Evolutionary conservation across 176 grass and related monocot species (phyloP), one percentile per base, ranked within the genome.

Genomic region (Oryza glumipatula): DNA sequence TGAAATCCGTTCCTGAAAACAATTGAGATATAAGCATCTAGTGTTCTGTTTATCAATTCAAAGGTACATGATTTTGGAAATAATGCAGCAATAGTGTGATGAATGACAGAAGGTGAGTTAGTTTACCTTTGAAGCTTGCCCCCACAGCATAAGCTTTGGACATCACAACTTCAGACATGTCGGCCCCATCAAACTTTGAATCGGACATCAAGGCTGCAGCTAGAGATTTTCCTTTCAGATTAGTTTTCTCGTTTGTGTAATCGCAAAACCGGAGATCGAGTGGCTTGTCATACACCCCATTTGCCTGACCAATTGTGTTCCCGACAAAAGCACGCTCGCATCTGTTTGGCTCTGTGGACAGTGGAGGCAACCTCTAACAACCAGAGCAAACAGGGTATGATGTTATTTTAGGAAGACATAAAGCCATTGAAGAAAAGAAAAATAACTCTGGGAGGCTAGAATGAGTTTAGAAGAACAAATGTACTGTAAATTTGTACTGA

Each of bases 81-180:
- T 5, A 52, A 79, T 88, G 22, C 48, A 74, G 9, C 46, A 82
- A 43, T 17, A 44, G 11, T 41, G 43, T 51, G 44, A n/a, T 73
- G 30, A 78, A 52, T 17, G 77, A 67, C 3, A 32, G 2, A 67
- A 83, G 24, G 33, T 39, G 43, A 61, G 13, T 3, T 66, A 9
- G 28, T 86, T 86, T 75, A 95, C 96, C 91, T 90, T 92, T 95
- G 77, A 98, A 98, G 73, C 96, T 98, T 85, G 89, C 96, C 51
- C 93, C 91, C 67, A 90, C 91, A 83, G 96, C 93, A 83, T 96
- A 98, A 71, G 96, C 96, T 88, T 98, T 98, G 67, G 96, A 98
- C 96, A 95, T 96, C 30, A 98, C 66, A 73, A 94, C 96, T 86
- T 98, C 96, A 46, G 96, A 78, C 91, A 98, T 92, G 71, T 95